These are phyloP conservation scores for Rosa persica DNA, from an alignment of 306 rosid genomes.

Conservation along the genomic window DNA sequence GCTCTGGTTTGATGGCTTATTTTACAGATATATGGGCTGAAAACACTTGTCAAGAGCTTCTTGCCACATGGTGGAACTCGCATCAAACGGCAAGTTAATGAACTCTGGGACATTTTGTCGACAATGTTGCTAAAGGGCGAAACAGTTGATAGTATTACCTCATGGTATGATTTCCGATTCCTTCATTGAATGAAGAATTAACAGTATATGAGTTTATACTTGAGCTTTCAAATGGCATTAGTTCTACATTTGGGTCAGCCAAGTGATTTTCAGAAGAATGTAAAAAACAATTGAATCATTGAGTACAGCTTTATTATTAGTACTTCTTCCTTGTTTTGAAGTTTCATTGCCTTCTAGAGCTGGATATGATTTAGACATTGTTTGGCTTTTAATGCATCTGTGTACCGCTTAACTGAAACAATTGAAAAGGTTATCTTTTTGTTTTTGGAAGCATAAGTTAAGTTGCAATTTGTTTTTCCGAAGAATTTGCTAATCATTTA, in stretches of 20 bases:
- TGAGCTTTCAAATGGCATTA: neutral
- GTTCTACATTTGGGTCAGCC: neutral
- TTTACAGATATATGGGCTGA: constrained; percentile 83
- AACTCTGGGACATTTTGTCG: constrained; percentile 54
- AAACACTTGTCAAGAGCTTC: constrained; percentile 76
- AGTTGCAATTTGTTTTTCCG: neutral
- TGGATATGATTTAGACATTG: neutral
- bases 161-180: constrained; percentile 44
- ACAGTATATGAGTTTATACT: neutral
- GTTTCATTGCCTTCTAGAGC: neutral
- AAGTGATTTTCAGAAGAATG: neutral
- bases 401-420: neutral
- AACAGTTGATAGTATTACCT: constrained; percentile 29
- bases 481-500: neutral
- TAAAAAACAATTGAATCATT: neutral
- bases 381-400: neutral
- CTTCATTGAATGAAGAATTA: neutral
- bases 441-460: neutral
- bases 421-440: neutral
- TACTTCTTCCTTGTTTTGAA: neutral
- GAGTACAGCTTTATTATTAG: neutral
- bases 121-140: constrained; percentile 49
- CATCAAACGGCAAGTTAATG: constrained; percentile 36
- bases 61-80: constrained; percentile 59
- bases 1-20: neutral